Evolutionary conservation across 1,284 basidiomycete species (phyloP), one percentile per base, ranked within the genome.

Genomic region (Neolentinus lepideus): DNA sequence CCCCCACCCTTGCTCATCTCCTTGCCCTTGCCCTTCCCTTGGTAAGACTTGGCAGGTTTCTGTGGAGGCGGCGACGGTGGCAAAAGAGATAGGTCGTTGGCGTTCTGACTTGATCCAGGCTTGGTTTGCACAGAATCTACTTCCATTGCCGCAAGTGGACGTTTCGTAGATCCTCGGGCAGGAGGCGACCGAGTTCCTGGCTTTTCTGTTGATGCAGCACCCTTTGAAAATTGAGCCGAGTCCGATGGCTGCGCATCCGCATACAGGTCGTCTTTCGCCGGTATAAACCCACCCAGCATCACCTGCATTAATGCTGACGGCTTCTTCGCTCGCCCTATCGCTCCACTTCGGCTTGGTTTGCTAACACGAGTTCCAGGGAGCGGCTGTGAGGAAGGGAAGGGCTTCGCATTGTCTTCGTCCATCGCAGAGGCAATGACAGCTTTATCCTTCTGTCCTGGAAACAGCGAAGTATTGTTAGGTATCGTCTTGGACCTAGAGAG

Each of bases 51-150:
- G 52, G 68, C 65, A 50, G 76, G 75, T 25, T 43, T 43, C 38
- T 83, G 81, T 16, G 85, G 85, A n/a, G 51, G 51, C 16, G 85
- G 86, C 11, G 86, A 85, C 11, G 85, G 84, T 51, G 83, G 61
- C 51, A 82, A n/a, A n/a, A n/a, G 71, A 38, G 64, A 33, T 24
- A 29, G 6, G 14, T 24, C 27, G n/a, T 25, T 35, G 8, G 19
- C 27, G 24, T 3, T 50, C 47, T 50, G 24, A 22, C 8, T 24
- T 19, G 33, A 21, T 35, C 22, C 25, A 8, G 36, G 51, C 31
- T 25, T 11, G 24, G 33, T 24, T 43, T 43, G 38, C 38, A 8
- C 38, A 16, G 55, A 53, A 24, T 61, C 60, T 31, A 56, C 55
- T 16, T 55, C 58, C 51, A 57, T 59, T 45, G 59, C 59, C 16